These are phyloP conservation scores for Ambrosia artemisiifolia DNA, from an alignment of 129 eudicot species.

Conservation along the genomic window DNA sequence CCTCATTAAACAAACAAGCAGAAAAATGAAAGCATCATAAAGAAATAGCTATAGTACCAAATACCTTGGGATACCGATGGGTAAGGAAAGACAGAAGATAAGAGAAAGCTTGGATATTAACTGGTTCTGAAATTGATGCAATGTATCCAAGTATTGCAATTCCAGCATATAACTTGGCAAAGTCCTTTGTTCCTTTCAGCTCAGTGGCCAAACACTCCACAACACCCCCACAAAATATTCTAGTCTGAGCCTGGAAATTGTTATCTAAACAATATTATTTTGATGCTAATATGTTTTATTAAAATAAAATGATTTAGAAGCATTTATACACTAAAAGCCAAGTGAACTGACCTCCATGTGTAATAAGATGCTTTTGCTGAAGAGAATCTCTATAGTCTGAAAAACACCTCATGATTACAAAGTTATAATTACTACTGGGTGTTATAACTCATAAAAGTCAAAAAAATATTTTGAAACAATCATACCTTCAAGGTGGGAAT, in stretches of 20 bases:
- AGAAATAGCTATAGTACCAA: not conserved
- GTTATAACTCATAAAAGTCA: not conserved
- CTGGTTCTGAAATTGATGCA: slow-evolving; percentile 69
- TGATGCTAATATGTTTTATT: not conserved
- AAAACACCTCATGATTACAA: slow-evolving; percentile 21
- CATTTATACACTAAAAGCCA: not conserved
- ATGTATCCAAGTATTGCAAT: slow-evolving; percentile 89
- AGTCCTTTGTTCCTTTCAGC: slow-evolving; percentile 87
- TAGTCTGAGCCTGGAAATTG: slow-evolving; percentile 58
- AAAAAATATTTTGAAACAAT: not conserved
- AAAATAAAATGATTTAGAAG: not conserved
- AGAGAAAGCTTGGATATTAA: slow-evolving; percentile 61
- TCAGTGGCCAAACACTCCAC: slow-evolving; percentile 62
- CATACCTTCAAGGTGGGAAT: slow-evolving; percentile 89
- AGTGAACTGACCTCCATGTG: slow-evolving; percentile 77
- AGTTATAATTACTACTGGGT: not conserved
- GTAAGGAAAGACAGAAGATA: slow-evolving; percentile 68
- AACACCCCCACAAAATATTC: slow-evolving; percentile 66
- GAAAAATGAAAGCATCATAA: not conserved
- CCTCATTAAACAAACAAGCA: not conserved
- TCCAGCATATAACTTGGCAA: slow-evolving; percentile 80
- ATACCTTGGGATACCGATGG: slow-evolving; percentile 94
- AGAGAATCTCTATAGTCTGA: slow-evolving; percentile 90
- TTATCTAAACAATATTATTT: not conserved
- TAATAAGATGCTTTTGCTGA: slow-evolving; percentile 71